Evolutionary conservation across 2,329 filamentous ascomycete genomes (phyloP).

Genomic region (Ophiostoma ips): DNA sequence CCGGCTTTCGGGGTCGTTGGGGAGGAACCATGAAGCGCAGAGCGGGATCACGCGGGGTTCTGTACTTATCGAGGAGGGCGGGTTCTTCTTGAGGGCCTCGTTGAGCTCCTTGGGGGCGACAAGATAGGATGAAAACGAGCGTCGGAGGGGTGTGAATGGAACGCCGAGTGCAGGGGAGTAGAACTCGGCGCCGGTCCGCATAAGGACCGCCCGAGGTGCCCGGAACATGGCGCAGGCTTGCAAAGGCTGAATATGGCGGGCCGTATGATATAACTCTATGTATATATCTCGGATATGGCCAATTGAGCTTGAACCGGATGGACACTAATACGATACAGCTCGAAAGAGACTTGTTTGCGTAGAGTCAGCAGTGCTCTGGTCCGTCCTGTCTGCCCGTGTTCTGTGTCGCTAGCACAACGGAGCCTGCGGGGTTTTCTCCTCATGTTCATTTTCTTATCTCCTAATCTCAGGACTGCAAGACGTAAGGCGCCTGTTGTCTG

Average conservation of each 20-base stretch:
- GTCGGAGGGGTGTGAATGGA: constrained; percentile 22
- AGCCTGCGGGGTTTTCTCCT: constrained; percentile 9
- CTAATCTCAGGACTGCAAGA: neutral
- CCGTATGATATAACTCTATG: no score
- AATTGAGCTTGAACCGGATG: no score
- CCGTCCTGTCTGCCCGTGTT: no score
- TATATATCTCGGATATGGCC: no score
- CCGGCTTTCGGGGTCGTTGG: constrained; percentile 60
- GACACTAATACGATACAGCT: no score
- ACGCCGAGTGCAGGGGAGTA: constrained; percentile 17
- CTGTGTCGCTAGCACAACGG: no score
- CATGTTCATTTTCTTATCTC: no score
- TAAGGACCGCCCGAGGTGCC: constrained; percentile 27
- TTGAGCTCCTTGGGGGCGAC: constrained; percentile 73
- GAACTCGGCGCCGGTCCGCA: constrained; percentile 22
- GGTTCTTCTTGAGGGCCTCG: constrained; percentile 69
- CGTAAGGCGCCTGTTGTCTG: neutral
- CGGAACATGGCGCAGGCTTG: constrained; percentile 18
- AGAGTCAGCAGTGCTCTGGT: no score
- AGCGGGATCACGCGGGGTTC: constrained; percentile 75
- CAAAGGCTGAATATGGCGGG: neutral
- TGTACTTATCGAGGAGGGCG: constrained; percentile 64
- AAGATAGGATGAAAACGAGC: constrained; percentile 64
- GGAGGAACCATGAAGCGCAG: constrained; percentile 91
- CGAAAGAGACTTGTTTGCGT: no score